Evolutionary conservation across 768 basidiomycete species (phyloP), one percentile per base, ranked within the genome.

Genomic region (Panellus pusillus): DNA sequence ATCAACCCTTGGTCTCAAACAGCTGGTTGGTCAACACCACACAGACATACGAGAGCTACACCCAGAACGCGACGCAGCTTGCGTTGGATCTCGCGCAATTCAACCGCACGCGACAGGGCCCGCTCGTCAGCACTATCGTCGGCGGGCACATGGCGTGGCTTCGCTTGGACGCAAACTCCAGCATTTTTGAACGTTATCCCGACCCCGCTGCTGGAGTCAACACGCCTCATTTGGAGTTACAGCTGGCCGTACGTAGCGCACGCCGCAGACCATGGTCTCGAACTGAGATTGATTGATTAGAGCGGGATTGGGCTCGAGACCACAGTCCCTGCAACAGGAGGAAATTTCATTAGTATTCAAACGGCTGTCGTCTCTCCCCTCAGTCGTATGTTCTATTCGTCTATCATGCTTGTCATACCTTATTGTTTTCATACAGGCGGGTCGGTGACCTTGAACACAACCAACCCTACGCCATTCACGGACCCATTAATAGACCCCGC

Each of bases 401-500:
- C 1, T 32, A 9, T 7, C 14, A 4, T 5, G 12, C 12, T 13
- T 18, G 15, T 18, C 0, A 3, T 12, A 19, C 1, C 14, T 17
- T 6, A 28, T 17, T 15, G 9, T 17, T 29, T 36, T 15, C 31
- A 2, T 39, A 31, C 14, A 66, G 67, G 65, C 31, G 69, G 69
- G 6, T 61, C 63, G 9, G 54, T 69, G 18, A 61, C 61, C 12
- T 52, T 72, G n/a, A 67, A 64, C 44, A 61, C 65, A 6, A 57
- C 51, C 39, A 52, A 70, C 44, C 70, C 32, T 7, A 35, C 32
- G 14, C 32, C 69, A 1, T 64, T 67, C 42, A 53, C 48, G 8
- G 18, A 56, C 0, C 67, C 70, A 1, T 42, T 70, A 35, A 69
- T 72, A 24, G 60, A 72, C 52, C 66, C 64, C 1, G 62, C 47